Base-by-base conservation (phyloP, 2,329 filamentous ascomycete species). In the Fusarium sp. region DNA sequence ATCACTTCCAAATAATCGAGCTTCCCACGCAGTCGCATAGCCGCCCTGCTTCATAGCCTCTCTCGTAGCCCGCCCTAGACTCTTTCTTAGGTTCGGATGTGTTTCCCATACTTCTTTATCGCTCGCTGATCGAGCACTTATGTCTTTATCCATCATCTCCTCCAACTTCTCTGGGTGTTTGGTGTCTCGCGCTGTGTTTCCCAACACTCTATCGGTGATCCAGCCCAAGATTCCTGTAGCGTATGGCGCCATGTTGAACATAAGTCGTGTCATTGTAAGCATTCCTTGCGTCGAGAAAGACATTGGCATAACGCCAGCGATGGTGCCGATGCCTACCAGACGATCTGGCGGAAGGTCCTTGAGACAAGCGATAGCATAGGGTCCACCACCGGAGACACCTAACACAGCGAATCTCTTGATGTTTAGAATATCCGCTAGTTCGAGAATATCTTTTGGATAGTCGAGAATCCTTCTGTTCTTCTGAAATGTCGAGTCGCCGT, bases 401-500 rank as follows among this genome's bases (percentile, higher is more conserved):
- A 73, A 18, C 7, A 64, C 6, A 5, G 49, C n/a, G 9, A 73
- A 74, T 0, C 43, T 16, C 1, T 28, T 16, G 0, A 74, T 18
- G 0, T 50, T 61, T 0, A 74, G 5, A 4, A 40, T 21, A 40
- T 68, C 38, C 0, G 71, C 71, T 8, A 73, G 9, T 3, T 67
- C 54, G 1, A 61, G 5, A 0, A 73, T 7, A 16, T 73, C 71
- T 11, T 40, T 60, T 0, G 71, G 58, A 9, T 73, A 73, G 28
- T 67, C 54, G 3, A 67, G 44, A 21, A 73, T 63, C 0, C 15
- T 23, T 11, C 71, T 66, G 19, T 67, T 57, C 1, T 61, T 11
- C 15, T 74, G 71, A 9, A 73, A 72, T 3, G 71, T 74, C 5
- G 71, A 73, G 19, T 59, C 46, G 46, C 71, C 38, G 6, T 46